A percentile compares a stretch with the other conserved stretches of the same genome.
Evolutionary conservation across 192 early-diverging fungal genomes (phyloP).

Genomic region (Phycomyces nitens): DNA sequence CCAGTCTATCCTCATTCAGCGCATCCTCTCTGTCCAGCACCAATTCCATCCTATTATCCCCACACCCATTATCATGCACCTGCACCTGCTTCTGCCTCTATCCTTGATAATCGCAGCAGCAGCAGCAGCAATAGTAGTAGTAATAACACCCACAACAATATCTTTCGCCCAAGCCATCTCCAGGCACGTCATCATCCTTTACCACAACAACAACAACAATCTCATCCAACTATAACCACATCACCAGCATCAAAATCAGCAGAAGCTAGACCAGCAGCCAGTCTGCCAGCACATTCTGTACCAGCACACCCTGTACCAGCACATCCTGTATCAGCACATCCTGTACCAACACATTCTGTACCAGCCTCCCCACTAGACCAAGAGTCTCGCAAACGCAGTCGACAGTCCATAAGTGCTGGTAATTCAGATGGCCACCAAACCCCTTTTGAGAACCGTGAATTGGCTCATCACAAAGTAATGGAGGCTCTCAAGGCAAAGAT

Average conservation of each 20-base stretch:
- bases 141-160: neutral
- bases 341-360: conserved; percentile 1
- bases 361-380: neutral
- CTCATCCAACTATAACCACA: too few species aligned
- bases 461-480: conserved; percentile 33
- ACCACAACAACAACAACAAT: neutral
- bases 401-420: conserved; percentile 1
- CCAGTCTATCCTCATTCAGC: conserved; percentile 31
- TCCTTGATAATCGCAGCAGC: conserved; percentile 4
- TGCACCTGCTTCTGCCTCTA: conserved; percentile 4
- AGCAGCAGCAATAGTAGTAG: conserved; percentile 6
- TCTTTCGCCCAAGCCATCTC: neutral
- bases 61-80: conserved; percentile 3
- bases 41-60: conserved; percentile 9
- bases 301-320: too few species aligned
- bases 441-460: neutral
- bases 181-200: neutral
- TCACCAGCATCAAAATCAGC: too few species aligned
- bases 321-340: neutral
- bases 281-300: conserved; percentile 2
- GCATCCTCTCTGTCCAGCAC: conserved; percentile 24
- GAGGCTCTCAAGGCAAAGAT: conserved; percentile 37
- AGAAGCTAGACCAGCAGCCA: conserved; percentile 1
- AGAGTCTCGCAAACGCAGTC: neutral
- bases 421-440: neutral